Percentiles rank a stretch among this genome's conserved stretches.
phyloP scores from a whole-genome alignment of 495 filamentous ascomycete species.

The Penicillium taxi region DNA sequence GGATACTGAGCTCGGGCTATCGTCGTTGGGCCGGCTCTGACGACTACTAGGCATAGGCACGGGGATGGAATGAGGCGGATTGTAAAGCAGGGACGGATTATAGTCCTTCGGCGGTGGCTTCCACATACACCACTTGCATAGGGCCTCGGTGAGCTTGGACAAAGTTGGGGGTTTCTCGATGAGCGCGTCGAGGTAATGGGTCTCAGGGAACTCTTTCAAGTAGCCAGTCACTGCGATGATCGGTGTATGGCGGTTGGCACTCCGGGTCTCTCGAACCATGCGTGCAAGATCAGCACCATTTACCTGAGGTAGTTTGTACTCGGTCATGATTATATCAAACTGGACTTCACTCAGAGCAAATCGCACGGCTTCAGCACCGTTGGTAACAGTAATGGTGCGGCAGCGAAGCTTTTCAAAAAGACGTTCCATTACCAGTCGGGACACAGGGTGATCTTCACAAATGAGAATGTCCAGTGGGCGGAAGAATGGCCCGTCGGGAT shows the following conservation, averaged over 20 bases:
- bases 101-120: slow-evolving; percentile 60
- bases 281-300: slow-evolving; percentile 91
- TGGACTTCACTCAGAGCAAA: slow-evolving; percentile 88
- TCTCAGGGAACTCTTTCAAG: slow-evolving; percentile 86
- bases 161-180: slow-evolving; percentile 93
- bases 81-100: slow-evolving; percentile 35
- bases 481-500: slow-evolving; percentile 76
- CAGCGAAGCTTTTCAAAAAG: slow-evolving; percentile 90
- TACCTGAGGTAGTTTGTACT: slow-evolving; percentile 88
- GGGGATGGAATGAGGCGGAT: slow-evolving; percentile 39
- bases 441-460: slow-evolving; percentile 98
- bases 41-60: slow-evolving; percentile 55
- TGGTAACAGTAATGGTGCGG: slow-evolving; percentile 84
- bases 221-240: slow-evolving; percentile 98
- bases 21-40: slow-evolving; percentile 49
- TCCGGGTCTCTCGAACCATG: slow-evolving; percentile 94
- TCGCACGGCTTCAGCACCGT: slow-evolving; percentile 81
- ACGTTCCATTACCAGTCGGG: slow-evolving; percentile 92
- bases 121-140: slow-evolving; percentile 85
- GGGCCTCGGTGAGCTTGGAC: slow-evolving; percentile 76
- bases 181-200: slow-evolving; percentile 87
- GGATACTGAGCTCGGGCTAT: slow-evolving; percentile 76
- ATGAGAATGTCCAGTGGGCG: slow-evolving; percentile 89
- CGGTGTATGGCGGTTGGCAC: slow-evolving; percentile 86
- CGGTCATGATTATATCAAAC: slow-evolving; percentile 96